These are phyloP conservation scores for Helianthus annuus DNA, from an alignment of 129 eudicot genomes.

Conservation along the genomic window DNA sequence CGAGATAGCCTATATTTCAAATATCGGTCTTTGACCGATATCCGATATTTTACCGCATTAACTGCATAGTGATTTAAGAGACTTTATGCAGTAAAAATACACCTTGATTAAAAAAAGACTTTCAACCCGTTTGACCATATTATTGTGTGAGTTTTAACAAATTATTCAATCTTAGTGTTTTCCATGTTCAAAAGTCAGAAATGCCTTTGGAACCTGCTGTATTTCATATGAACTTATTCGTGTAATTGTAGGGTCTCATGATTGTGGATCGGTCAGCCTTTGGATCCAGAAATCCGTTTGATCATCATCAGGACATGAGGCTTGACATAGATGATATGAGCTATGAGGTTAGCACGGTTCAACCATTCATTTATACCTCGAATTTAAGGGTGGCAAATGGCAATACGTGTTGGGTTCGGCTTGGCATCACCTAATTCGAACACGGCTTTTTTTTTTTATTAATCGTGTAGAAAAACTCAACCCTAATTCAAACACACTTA, in stretches of 20 bases:
- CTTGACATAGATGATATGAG: constrained; percentile 65
- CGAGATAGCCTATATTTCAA: no score
- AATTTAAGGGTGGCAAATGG: not conserved
- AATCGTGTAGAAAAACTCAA: no score
- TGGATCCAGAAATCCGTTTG: constrained; percentile 48
- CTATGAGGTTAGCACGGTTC: constrained; percentile 47
- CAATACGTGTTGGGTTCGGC: not conserved
- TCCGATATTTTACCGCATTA: no score
- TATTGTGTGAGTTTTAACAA: no score
- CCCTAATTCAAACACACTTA: no score
- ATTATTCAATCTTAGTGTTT: not conserved
- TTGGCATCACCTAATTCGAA: no score
- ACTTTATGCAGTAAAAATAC: no score
- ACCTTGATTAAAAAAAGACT: no score
- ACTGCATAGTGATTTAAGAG: no score
- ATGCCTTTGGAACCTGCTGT: constrained; percentile 7
- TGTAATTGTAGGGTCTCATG: constrained; percentile 53
- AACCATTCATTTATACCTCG: not conserved
- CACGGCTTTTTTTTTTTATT: no score
- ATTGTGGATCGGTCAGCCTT: constrained; percentile 45
- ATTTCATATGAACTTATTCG: constrained; percentile 11
- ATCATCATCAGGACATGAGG: constrained; percentile 66
- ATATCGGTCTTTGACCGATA: no score
- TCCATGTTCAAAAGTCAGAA: not conserved
- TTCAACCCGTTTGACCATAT: no score